Percentiles rank a stretch among this genome's conserved stretches.
Conservation (phyloP, 805 yeast genomes). For the Candida chilensis region DNA sequence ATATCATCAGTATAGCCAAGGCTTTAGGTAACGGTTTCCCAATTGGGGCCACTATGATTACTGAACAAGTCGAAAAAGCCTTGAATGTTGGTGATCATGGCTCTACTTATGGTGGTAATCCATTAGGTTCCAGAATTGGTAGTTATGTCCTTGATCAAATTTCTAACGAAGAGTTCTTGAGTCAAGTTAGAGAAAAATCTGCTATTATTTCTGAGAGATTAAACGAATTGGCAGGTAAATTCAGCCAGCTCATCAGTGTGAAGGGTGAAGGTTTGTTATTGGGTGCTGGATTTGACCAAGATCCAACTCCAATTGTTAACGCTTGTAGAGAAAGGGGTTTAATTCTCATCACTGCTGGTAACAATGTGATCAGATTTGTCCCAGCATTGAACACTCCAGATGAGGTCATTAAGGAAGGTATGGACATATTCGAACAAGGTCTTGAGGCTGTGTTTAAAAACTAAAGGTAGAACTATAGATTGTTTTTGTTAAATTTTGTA, state of each 20-base stretch:
- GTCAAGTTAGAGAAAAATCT: conserved; percentile 52
- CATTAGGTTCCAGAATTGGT: conserved; percentile 80
- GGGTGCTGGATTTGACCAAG: conserved; percentile 68
- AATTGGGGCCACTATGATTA: conserved; percentile 86
- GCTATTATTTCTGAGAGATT: conserved; percentile 44
- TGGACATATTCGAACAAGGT: conserved; percentile 56
- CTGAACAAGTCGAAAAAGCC: conserved; percentile 64
- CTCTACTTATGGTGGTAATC: conserved; percentile 96
- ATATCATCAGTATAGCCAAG: conserved; percentile 88
- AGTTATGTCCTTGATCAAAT: conserved; percentile 65
- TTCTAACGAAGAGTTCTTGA: conserved; percentile 49
- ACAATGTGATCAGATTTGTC: conserved; percentile 81
- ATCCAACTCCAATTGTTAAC: conserved; percentile 55
- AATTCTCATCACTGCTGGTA: conserved; percentile 85
- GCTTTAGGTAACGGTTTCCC: conserved; percentile 97
- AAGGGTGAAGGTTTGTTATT: conserved; percentile 87
- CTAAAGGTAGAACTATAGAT: neutral
- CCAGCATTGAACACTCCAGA: conserved; percentile 85
- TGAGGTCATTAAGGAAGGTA: conserved; percentile 60
- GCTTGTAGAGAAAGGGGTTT: conserved; percentile 75
- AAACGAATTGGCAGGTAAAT: conserved; percentile 37
- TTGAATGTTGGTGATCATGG: conserved; percentile 94
- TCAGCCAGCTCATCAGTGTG: conserved; percentile 51
- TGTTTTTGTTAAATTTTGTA: too few species aligned
- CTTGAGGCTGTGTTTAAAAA: conserved; percentile 21